Evolutionary conservation across 2,329 filamentous ascomycete species (phyloP).

Genomic region (Graphium sp.): DNA sequence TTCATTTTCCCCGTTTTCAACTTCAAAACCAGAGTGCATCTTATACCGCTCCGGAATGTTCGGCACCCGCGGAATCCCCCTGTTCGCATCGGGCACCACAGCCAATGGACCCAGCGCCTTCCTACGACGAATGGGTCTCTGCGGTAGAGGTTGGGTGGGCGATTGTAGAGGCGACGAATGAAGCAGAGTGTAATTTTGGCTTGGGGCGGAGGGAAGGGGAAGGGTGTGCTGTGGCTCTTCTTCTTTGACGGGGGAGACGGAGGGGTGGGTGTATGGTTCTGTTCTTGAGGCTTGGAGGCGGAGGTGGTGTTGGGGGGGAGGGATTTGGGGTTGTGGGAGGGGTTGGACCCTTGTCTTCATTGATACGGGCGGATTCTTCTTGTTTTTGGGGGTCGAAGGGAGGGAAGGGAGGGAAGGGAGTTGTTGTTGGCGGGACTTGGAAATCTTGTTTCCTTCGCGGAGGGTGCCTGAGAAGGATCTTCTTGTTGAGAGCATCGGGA

Average conservation of each 20-base stretch:
- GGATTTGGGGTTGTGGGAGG: slow-evolving; percentile 1
- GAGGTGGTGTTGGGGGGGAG: slow-evolving; percentile 4
- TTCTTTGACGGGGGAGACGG: no score
- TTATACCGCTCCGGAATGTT: slow-evolving; percentile 22
- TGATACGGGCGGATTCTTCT: no score
- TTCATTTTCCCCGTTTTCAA: background rate
- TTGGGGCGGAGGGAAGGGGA: slow-evolving; percentile 1
- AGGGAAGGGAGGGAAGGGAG: slow-evolving; percentile 3
- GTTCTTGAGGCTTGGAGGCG: slow-evolving; percentile 3
- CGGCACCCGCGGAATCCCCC: slow-evolving; percentile 26
- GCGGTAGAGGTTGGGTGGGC: slow-evolving; percentile 8
- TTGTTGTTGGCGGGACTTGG: slow-evolving; percentile 3
- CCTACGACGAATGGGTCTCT: slow-evolving; percentile 9
- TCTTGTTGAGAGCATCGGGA: slow-evolving; percentile 5
- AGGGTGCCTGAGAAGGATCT: slow-evolving; percentile 5
- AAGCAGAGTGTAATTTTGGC: slow-evolving; percentile 4
- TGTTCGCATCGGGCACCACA: slow-evolving; percentile 26
- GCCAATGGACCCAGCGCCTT: slow-evolving; percentile 15
- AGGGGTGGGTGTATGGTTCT: slow-evolving; percentile 3
- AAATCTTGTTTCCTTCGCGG: slow-evolving; percentile 1
- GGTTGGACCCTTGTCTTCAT: no score
- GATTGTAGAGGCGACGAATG: slow-evolving; percentile 6
- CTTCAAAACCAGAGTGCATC: background rate
- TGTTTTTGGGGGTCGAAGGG: no score
- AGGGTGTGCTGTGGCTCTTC: slow-evolving; percentile 2